These are phyloP conservation scores for Capronia epimyces DNA, from an alignment of 2,329 filamentous ascomycete genomes.

Conservation along the genomic window DNA sequence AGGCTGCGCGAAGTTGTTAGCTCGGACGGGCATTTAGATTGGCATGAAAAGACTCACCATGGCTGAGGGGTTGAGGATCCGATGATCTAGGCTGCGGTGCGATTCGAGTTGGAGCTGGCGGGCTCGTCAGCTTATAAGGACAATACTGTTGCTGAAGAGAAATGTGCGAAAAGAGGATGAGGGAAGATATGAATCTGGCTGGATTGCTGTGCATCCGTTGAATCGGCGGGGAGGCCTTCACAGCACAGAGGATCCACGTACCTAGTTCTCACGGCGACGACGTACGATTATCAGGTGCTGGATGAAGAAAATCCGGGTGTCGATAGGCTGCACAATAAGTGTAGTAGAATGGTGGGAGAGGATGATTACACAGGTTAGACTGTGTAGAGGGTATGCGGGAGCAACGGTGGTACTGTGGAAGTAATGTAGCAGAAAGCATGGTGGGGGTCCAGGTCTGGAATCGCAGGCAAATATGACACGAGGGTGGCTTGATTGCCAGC, in stretches of 20 bases:
- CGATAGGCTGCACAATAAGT: conserved; percentile 7
- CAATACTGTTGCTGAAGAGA: background rate
- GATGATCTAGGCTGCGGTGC: conserved; percentile 2
- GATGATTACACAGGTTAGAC: conserved; percentile 1
- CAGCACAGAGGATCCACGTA: conserved; percentile 4
- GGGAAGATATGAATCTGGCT: conserved; percentile 1
- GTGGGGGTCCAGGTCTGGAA: background rate
- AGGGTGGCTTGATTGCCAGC: background rate
- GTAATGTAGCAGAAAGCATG: background rate
- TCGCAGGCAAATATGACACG: background rate
- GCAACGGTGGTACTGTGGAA: background rate
- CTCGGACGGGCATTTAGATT: background rate
- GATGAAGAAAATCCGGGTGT: conserved; percentile 1
- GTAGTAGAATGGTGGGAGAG: conserved; percentile 5
- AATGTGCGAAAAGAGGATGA: background rate
- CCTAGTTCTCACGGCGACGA: conserved; percentile 2
- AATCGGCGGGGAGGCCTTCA: background rate
- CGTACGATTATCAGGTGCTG: conserved; percentile 6
- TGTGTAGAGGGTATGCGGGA: background rate
- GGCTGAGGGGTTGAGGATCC: conserved; percentile 12
- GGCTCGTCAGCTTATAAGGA: conserved; percentile 10
- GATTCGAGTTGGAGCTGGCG: conserved; percentile 7
- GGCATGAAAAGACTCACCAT: conserved; percentile 23
- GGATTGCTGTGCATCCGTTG: background rate
- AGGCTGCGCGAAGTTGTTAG: conserved; percentile 21